Conservation (phyloP, 164 flowering plant genomes). For the Vitis vinifera region DNA sequence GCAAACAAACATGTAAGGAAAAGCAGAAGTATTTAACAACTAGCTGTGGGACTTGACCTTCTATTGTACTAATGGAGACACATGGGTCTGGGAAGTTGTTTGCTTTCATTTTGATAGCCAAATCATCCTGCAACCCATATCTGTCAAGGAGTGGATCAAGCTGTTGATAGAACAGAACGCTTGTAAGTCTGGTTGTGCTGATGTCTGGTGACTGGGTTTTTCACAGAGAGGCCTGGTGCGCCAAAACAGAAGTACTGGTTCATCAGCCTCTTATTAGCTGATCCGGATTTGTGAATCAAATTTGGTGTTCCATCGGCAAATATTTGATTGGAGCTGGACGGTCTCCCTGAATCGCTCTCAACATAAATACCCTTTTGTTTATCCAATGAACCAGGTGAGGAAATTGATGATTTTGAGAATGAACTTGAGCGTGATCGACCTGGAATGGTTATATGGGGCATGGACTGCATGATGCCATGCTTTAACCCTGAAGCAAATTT, state of each 20-base stretch:
- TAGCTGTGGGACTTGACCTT: background rate
- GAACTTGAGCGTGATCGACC: conserved; percentile 49
- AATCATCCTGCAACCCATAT: background rate
- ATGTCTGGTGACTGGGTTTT: conserved; percentile 26
- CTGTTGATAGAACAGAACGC: conserved; percentile 20
- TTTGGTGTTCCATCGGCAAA: conserved; percentile 22
- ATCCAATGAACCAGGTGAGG: conserved; percentile 39
- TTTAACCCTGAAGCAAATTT: conserved; percentile 67
- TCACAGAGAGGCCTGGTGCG: conserved; percentile 22
- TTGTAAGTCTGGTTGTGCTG: conserved; percentile 13
- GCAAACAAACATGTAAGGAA: background rate
- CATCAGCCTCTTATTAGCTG: conserved; percentile 27
- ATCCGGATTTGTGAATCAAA: conserved; percentile 19
- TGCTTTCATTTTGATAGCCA: background rate
- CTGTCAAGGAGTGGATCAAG: conserved; percentile 15
- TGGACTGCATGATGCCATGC: conserved; percentile 67
- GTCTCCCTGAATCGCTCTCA: conserved; percentile 30
- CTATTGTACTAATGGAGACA: background rate
- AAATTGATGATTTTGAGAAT: conserved; percentile 40
- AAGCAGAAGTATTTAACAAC: background rate
- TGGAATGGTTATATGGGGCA: conserved; percentile 29
- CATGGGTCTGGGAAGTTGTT: background rate
- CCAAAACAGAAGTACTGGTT: conserved; percentile 49
- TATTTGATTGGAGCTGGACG: conserved; percentile 35
- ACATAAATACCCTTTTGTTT: conserved; percentile 33